phyloP scores from a whole-genome alignment of 2,329 filamentous ascomycete species.

The Tolypocladium album region DNA sequence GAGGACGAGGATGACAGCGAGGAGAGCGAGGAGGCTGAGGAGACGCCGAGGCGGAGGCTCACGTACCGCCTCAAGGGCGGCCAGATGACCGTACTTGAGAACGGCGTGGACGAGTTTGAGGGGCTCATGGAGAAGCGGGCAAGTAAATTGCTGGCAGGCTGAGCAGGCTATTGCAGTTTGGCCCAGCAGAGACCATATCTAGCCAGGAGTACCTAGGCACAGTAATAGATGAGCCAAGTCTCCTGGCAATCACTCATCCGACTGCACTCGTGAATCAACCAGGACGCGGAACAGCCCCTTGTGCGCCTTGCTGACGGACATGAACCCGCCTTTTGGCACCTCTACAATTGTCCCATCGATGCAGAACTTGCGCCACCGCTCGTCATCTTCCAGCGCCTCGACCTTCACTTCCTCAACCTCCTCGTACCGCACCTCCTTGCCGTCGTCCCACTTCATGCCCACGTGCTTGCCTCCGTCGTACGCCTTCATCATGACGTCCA shows the following conservation, averaged over 20 bases:
- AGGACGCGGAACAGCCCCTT: slow-evolving; percentile 32
- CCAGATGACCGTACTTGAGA: slow-evolving; percentile 41
- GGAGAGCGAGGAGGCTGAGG: slow-evolving; percentile 27
- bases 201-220: neutral
- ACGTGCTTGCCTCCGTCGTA: slow-evolving; percentile 49
- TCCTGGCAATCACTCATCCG: neutral
- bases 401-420: slow-evolving; percentile 58
- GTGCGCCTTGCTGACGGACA: slow-evolving; percentile 49
- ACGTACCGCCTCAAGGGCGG: slow-evolving; percentile 53
- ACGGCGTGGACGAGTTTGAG: slow-evolving; percentile 58
- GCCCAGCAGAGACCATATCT: neutral
- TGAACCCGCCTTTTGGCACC: slow-evolving; percentile 58
- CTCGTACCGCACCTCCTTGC: slow-evolving; percentile 61
- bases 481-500: slow-evolving; percentile 64
- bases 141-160: slow-evolving; percentile 24
- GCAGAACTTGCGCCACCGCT: slow-evolving; percentile 73
- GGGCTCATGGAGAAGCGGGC: slow-evolving; percentile 49
- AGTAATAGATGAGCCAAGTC: neutral
- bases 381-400: slow-evolving; percentile 55
- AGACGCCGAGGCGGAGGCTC: slow-evolving; percentile 33
- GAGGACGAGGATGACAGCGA: slow-evolving; percentile 27
- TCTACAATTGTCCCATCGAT: slow-evolving; percentile 84
- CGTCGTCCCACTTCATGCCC: slow-evolving; percentile 35
- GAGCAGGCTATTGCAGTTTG: neutral
- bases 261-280: slow-evolving; percentile 21